These are phyloP conservation scores for Bryum argenteum DNA, from an alignment of 225 moss, liverwort and hornwort genomes.

Conservation along the genomic window DNA sequence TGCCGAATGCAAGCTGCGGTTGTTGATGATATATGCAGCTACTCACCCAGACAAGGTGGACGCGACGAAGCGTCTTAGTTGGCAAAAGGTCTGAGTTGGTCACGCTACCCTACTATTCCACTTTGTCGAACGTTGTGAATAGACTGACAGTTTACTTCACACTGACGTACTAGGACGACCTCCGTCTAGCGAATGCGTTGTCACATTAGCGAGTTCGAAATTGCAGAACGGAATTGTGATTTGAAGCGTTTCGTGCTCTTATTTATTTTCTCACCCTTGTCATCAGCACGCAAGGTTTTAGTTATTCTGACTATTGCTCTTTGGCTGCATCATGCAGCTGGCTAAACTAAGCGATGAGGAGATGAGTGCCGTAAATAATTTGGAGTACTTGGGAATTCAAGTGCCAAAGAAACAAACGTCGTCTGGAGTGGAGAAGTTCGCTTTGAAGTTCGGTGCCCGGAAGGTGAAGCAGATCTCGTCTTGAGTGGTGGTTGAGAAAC, in stretches of 20 bases:
- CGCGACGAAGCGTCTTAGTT: constrained; percentile 80
- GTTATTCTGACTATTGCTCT: background rate
- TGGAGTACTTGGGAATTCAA: constrained; percentile 91
- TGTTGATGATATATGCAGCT: constrained; percentile 95
- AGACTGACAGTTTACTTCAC: constrained; percentile 5
- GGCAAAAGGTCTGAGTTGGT: constrained; percentile 77
- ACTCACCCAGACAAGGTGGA: constrained; percentile 97
- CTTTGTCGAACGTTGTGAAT: constrained; percentile 10
- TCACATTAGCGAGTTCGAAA: background rate
- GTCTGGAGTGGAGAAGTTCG: constrained; percentile 73
- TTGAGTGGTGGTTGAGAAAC: background rate
- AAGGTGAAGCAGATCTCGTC: constrained; percentile 58
- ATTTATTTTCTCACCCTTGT: constrained; percentile 11
- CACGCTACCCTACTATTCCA: constrained; percentile 16
- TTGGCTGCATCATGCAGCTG: constrained; percentile 53
- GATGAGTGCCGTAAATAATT: constrained; percentile 87
- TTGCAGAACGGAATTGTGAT: background rate
- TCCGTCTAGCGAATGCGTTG: constrained; percentile 1
- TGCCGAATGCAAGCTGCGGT: constrained; percentile 81
- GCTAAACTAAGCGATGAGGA: constrained; percentile 82
- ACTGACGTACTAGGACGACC: background rate
- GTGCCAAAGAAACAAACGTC: constrained; percentile 72
- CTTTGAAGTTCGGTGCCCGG: constrained; percentile 86
- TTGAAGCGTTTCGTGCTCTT: background rate
- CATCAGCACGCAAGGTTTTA: background rate